Percentiles rank a stretch among this genome's conserved stretches.
Conservation (phyloP, 1,139 yeast genomes). For the Saccharomyces pastorianus region DNA sequence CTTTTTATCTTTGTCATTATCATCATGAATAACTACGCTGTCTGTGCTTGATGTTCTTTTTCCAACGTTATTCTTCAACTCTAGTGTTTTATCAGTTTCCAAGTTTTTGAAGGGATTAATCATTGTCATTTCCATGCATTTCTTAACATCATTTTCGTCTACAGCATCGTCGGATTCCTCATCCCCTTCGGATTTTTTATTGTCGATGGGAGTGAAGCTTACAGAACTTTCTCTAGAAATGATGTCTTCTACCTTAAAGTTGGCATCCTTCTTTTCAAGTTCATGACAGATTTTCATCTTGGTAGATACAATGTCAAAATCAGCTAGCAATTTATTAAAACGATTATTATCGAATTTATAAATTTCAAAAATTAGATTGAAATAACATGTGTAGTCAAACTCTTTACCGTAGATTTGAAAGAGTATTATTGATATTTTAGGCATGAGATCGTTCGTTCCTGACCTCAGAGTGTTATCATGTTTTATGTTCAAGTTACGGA, state of each 20-base stretch:
- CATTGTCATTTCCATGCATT: conserved; percentile 35
- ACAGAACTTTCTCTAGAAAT: not conserved
- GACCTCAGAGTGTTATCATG: not conserved
- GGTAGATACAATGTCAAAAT: conserved; percentile 20
- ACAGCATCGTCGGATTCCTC: conserved; percentile 9
- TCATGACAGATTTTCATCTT: conserved; percentile 26
- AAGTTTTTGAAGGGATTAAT: conserved; percentile 31
- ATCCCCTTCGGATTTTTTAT: conserved; percentile 16
- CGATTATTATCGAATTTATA: conserved; percentile 10
- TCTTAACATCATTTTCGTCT: conserved; percentile 17
- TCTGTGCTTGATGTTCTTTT: not conserved
- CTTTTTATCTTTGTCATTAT: conserved; percentile 10
- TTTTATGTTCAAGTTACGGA: not conserved
- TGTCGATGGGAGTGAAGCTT: conserved; percentile 11
- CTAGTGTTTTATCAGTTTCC: conserved; percentile 6
- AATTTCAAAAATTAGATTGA: conserved; percentile 14
- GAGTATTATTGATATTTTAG: conserved; percentile 5
- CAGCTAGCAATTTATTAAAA: conserved; percentile 14
- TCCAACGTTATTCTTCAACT: not conserved
- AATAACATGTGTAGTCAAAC: conserved; percentile 22
- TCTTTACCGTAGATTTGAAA: conserved; percentile 26
- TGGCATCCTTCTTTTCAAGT: conserved; percentile 19
- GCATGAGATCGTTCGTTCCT: conserved; percentile 1
- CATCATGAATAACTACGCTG: conserved; percentile 4
- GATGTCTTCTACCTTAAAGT: conserved; percentile 10